These are phyloP conservation scores for Jamesozyma hellenica DNA, from an alignment of 805 yeast genomes.

Conservation along the genomic window DNA sequence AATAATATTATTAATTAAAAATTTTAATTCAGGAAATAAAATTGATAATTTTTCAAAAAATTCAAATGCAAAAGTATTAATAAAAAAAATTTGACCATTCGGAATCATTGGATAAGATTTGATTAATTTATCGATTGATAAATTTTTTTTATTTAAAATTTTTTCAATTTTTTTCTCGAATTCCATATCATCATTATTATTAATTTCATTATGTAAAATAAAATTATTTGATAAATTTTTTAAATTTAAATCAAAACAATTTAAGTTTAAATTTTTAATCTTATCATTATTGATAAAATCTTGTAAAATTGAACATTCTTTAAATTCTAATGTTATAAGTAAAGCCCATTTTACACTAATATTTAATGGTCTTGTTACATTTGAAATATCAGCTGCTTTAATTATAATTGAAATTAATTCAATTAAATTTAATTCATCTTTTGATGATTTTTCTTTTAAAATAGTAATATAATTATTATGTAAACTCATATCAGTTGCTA, in stretches of 20 bases:
- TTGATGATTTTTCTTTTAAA: constrained; percentile 24
- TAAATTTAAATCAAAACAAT: constrained; percentile 1
- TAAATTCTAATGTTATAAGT: constrained; percentile 67
- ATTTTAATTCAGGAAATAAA: constrained; percentile 51
- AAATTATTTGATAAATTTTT: background rate
- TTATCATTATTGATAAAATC: constrained; percentile 1
- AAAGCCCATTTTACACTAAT: constrained; percentile 82
- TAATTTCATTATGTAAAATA: background rate
- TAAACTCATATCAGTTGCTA: constrained; percentile 88
- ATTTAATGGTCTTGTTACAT: constrained; percentile 71
- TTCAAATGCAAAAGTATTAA: constrained; percentile 67
- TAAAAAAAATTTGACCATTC: constrained; percentile 74
- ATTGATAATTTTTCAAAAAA: constrained; percentile 58
- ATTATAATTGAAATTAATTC: constrained; percentile 61
- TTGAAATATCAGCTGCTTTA: constrained; percentile 93
- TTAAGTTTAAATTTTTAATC: background rate
- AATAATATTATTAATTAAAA: constrained; percentile 43
- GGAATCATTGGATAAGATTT: constrained; percentile 41
- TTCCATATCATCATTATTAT: constrained; percentile 6
- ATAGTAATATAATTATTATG: constrained; percentile 63
- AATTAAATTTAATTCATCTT: constrained; percentile 17
- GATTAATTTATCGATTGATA: constrained; percentile 34
- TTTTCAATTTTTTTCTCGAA: constrained; percentile 5
- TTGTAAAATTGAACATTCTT: constrained; percentile 51
- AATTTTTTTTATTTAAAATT: constrained; percentile 1